Conservation (phyloP, 1,139 yeast genomes). For the Saccharomyces hybrid region DNA sequence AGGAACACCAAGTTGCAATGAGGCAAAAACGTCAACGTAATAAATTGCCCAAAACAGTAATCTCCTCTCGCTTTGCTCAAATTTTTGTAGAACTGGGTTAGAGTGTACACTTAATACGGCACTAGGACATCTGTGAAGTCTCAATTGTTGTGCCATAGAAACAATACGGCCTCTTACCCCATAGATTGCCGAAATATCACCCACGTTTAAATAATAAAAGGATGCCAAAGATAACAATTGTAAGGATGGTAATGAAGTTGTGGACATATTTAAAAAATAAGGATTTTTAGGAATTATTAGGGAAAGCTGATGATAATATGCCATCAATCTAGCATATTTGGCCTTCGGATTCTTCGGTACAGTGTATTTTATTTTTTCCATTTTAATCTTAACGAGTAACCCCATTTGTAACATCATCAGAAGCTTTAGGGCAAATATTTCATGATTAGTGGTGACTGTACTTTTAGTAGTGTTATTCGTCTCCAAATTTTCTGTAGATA, state of each 20-base stretch:
- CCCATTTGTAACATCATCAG: constrained; percentile 54
- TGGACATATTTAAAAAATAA: constrained; percentile 39
- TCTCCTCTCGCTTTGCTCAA: constrained; percentile 77
- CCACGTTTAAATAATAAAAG: constrained; percentile 64
- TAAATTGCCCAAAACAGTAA: constrained; percentile 80
- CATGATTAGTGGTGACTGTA: constrained; percentile 29
- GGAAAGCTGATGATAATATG: constrained; percentile 46
- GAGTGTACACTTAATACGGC: constrained; percentile 55
- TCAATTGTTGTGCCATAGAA: constrained; percentile 78
- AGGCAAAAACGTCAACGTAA: constrained; percentile 66
- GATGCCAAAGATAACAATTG: constrained; percentile 64
- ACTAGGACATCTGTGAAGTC: constrained; percentile 82
- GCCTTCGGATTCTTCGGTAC: not conserved
- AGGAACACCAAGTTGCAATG: constrained; percentile 76
- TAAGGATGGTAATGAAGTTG: constrained; percentile 60
- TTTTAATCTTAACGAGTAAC: constrained; percentile 34
- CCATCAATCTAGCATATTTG: constrained; percentile 24
- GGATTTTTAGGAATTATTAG: constrained; percentile 40
- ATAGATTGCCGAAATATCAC: constrained; percentile 68
- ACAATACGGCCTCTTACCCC: constrained; percentile 68
- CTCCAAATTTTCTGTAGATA: constrained; percentile 9
- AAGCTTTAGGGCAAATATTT: constrained; percentile 50
- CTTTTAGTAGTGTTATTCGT: constrained; percentile 20
- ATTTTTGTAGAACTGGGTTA: constrained; percentile 48
- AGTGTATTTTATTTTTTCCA: constrained; percentile 14